These are phyloP conservation scores for Fusarium sp. DNA, from an alignment of 2,329 filamentous ascomycete genomes.

Conservation along the genomic window DNA sequence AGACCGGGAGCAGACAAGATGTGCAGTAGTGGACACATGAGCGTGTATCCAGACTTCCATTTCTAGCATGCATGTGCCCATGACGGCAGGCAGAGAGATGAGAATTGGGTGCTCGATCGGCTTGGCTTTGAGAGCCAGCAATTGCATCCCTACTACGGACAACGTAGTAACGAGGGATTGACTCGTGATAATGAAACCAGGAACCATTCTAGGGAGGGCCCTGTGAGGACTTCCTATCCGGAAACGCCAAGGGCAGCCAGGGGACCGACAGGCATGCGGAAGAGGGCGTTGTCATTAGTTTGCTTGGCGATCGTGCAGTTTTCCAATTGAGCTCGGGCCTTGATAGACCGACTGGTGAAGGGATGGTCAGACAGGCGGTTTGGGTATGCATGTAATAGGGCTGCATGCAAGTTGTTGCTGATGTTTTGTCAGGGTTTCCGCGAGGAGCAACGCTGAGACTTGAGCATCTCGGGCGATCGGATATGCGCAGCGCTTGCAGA, in stretches of 20 bases:
- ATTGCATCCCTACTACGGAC: not conserved
- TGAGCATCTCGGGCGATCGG: not conserved
- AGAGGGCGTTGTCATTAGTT: not conserved
- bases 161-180: not conserved
- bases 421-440: not conserved
- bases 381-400: not conserved
- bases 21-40: slow-evolving; percentile 2
- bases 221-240: not conserved
- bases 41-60: not conserved
- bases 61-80: not conserved
- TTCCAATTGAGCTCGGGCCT: not conserved
- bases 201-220: not conserved
- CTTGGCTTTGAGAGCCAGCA: not conserved
- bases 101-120: not conserved
- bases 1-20: not conserved
- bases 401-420: not conserved
- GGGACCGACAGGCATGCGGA: not conserved
- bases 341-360: not conserved
- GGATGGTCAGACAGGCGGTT: not conserved
- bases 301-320: not conserved
- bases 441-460: not conserved
- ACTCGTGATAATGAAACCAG: not conserved
- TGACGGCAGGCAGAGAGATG: not conserved
- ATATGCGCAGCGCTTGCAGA: not conserved
- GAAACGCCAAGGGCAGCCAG: not conserved